phyloP scores from a whole-genome alignment of 2,329 filamentous ascomycete species.

The Fonsecaea erecta region DNA sequence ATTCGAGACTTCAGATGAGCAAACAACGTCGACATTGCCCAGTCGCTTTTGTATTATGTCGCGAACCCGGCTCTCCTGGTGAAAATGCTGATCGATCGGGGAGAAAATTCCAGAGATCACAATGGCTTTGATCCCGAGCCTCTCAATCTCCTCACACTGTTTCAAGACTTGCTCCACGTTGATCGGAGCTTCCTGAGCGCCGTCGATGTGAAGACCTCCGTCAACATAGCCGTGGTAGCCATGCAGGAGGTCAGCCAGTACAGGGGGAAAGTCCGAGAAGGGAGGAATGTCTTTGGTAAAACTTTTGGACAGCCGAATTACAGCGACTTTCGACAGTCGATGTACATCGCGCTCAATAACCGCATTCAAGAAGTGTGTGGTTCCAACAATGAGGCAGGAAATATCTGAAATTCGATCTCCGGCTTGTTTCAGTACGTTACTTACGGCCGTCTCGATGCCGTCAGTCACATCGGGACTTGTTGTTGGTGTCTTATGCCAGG shows the following conservation, averaged over 20 bases:
- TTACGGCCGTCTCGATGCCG: constrained; percentile 48
- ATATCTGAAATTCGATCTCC: constrained; percentile 48
- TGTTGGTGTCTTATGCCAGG: constrained; percentile 45
- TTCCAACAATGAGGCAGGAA: constrained; percentile 52
- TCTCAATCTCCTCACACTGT: constrained; percentile 51
- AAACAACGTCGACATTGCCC: constrained; percentile 51
- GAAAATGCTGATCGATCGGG: constrained; percentile 49
- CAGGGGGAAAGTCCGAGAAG: constrained; percentile 55
- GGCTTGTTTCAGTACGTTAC: constrained; percentile 44
- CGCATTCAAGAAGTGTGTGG: constrained; percentile 58
- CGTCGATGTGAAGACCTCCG: constrained; percentile 55
- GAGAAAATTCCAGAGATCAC: constrained; percentile 55
- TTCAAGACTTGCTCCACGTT: constrained; percentile 44
- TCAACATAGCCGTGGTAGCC: constrained; percentile 56
- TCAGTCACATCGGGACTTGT: constrained; percentile 49
- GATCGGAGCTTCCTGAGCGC: constrained; percentile 51
- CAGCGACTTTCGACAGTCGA: constrained; percentile 57
- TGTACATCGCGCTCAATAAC: constrained; percentile 56
- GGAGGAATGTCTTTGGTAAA: constrained; percentile 44
- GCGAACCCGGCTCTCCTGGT: constrained; percentile 50
- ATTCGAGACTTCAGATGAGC: constrained; percentile 51
- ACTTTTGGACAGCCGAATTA: constrained; percentile 50
- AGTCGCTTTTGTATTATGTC: constrained; percentile 46
- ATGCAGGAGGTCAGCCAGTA: constrained; percentile 52
- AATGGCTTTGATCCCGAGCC: constrained; percentile 45